Conservation (phyloP, 441 rosid genomes). For the Adansonia madagascariensis region DNA sequence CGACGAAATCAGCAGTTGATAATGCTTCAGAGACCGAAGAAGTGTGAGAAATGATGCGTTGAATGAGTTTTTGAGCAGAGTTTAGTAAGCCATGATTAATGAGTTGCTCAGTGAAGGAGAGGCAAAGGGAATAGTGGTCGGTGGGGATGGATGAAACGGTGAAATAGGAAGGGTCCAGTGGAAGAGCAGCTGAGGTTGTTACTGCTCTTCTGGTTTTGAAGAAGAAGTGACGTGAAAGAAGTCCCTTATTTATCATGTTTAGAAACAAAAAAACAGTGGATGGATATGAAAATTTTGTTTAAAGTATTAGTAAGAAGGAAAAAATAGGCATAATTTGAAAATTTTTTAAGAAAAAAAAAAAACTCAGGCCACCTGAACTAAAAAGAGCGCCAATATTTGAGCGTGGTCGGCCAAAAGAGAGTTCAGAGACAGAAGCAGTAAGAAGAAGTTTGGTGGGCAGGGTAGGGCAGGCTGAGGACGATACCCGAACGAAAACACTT, state of each 20-base stretch:
- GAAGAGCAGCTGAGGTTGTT: conserved; percentile 40
- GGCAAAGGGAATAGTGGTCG: conserved; percentile 43
- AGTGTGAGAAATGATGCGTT: conserved; percentile 37
- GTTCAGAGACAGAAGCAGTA: neutral
- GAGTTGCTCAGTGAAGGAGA: conserved; percentile 49
- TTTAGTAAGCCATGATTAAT: conserved; percentile 40
- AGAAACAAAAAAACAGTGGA: neutral
- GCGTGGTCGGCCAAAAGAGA: neutral
- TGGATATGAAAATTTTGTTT: neutral
- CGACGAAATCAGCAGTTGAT: conserved; percentile 42
- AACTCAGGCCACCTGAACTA: neutral
- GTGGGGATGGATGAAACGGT: conserved; percentile 22
- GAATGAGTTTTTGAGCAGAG: conserved; percentile 45
- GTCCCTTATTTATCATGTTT: conserved; percentile 27
- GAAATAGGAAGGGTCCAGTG: conserved; percentile 31
- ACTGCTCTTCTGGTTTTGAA: conserved; percentile 41
- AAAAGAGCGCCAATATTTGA: neutral
- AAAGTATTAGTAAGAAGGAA: neutral
- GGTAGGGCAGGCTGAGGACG: too few species aligned
- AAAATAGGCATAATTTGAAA: neutral
- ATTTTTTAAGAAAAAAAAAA: neutral
- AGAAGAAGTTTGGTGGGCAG: neutral
- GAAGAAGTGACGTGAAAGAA: conserved; percentile 12
- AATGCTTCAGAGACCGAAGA: conserved; percentile 45
- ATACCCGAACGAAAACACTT: too few species aligned